These are phyloP conservation scores for Multifurca ochricompacta DNA, from an alignment of 768 basidiomycete genomes.

Conservation along the genomic window DNA sequence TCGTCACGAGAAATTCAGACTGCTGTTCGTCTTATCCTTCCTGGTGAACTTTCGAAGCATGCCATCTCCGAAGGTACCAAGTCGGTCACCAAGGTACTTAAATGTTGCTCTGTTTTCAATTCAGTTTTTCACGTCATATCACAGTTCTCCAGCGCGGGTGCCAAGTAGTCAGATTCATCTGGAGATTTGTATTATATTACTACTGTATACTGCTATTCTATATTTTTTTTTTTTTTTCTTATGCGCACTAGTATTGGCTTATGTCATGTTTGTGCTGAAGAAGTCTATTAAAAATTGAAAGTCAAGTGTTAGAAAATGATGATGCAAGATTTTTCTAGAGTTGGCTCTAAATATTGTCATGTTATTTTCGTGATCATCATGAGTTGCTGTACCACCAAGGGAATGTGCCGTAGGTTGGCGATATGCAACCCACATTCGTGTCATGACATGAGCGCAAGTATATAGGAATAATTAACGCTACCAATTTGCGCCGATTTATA, in stretches of 20 bases:
- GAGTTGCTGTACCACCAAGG: too few species aligned
- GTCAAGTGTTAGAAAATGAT: too few species aligned
- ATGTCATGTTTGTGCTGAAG: too few species aligned
- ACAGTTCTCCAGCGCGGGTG: constrained; percentile 65
- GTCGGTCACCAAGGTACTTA: constrained; percentile 75
- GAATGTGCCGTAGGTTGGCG: too few species aligned
- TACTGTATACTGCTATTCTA: constrained; percentile 27
- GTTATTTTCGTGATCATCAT: too few species aligned
- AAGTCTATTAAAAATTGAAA: neutral
- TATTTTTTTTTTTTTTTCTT: constrained; percentile 10
- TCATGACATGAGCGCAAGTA: neutral
- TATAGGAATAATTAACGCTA: neutral
- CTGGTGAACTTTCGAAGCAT: constrained; percentile 92
- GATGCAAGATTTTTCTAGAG: too few species aligned
- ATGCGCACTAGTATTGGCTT: too few species aligned
- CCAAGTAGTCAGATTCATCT: constrained; percentile 41
- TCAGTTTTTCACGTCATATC: constrained; percentile 8
- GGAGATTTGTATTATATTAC: constrained; percentile 23
- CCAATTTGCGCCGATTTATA: constrained; percentile 37
- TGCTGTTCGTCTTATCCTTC: constrained; percentile 91
- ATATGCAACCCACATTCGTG: too few species aligned
- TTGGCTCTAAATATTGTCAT: too few species aligned
- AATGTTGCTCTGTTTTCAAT: neutral
- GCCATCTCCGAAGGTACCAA: constrained; percentile 93
- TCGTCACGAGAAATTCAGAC: constrained; percentile 99